Evolutionary conservation across 2,329 filamentous ascomycete genomes (phyloP).

Genomic region (Didymella exigua): DNA sequence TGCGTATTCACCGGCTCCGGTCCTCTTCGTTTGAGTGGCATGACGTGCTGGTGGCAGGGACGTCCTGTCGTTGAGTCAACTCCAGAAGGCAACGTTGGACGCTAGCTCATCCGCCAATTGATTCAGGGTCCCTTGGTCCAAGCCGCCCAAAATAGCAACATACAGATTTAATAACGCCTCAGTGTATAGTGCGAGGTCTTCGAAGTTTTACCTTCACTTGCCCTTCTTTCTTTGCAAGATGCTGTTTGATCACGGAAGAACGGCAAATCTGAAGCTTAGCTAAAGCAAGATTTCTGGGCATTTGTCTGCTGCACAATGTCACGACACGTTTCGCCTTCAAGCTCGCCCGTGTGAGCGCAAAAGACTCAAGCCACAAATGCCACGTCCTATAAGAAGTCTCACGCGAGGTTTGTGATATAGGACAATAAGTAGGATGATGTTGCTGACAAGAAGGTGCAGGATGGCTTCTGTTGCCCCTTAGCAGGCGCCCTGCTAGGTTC

Average conservation of each 20-base stretch:
- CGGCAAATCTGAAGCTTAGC: slow-evolving; percentile 28
- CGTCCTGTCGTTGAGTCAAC: background rate
- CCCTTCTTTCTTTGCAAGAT: background rate
- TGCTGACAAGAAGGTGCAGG: slow-evolving; percentile 16
- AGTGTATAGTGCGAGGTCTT: background rate
- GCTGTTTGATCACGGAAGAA: slow-evolving; percentile 15
- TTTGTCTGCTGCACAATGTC: slow-evolving; percentile 8
- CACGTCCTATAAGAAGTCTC: slow-evolving; percentile 27
- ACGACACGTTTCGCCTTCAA: background rate
- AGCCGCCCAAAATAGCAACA: background rate
- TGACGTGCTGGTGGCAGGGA: background rate
- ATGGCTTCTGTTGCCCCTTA: slow-evolving; percentile 39
- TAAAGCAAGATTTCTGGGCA: slow-evolving; percentile 19
- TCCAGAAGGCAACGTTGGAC: background rate
- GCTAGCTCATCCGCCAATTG: background rate
- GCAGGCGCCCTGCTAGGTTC: slow-evolving; percentile 26
- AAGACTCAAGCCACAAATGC: slow-evolving; percentile 27
- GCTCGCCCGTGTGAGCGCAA: background rate
- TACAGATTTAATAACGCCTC: background rate
- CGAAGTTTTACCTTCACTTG: background rate
- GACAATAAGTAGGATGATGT: background rate
- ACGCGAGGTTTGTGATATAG: slow-evolving; percentile 24
- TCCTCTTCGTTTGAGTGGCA: background rate
- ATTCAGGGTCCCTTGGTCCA: slow-evolving; percentile 1
- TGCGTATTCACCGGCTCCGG: slow-evolving; percentile 1